These are phyloP conservation scores for Diplodia scrobiculata DNA, from an alignment of 2,329 filamentous ascomycete species.

Conservation along the genomic window DNA sequence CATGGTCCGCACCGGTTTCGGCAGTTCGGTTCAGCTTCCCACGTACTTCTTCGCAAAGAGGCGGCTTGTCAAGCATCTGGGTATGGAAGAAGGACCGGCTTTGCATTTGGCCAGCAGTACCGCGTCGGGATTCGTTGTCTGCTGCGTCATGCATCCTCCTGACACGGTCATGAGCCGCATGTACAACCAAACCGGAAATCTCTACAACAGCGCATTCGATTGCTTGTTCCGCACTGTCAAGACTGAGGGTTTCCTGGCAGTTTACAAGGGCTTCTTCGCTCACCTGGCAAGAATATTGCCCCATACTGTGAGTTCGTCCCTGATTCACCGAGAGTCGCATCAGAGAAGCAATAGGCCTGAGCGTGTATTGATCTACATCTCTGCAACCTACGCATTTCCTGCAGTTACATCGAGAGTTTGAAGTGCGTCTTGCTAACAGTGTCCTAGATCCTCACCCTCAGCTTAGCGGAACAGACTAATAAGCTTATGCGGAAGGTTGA, in stretches of 20 bases:
- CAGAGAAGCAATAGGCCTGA: neutral
- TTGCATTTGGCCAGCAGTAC: constrained; percentile 88
- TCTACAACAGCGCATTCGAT: constrained; percentile 93
- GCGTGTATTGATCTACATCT: neutral
- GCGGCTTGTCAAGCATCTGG: constrained; percentile 75
- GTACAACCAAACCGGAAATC: constrained; percentile 97
- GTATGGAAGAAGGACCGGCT: constrained; percentile 86
- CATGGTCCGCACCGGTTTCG: constrained; percentile 94
- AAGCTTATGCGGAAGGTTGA: constrained; percentile 85
- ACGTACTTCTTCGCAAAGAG: constrained; percentile 99
- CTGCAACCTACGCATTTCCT: neutral
- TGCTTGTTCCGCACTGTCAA: constrained; percentile 87
- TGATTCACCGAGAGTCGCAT: neutral
- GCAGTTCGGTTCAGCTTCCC: constrained; percentile 91
- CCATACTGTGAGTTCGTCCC: constrained; percentile 65
- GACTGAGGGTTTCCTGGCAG: constrained; percentile 86
- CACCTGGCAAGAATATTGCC: constrained; percentile 92
- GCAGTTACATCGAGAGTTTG: neutral
- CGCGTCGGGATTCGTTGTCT: constrained; percentile 91
- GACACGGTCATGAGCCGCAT: constrained; percentile 98
- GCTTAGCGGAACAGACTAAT: constrained; percentile 93
- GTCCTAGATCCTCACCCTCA: constrained; percentile 76
- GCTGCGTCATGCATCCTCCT: constrained; percentile 97
- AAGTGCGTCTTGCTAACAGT: neutral
- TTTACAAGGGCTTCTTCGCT: constrained; percentile 97